phyloP scores from a whole-genome alignment of 495 filamentous ascomycete species.

The Talaromyces borbonicus region DNA sequence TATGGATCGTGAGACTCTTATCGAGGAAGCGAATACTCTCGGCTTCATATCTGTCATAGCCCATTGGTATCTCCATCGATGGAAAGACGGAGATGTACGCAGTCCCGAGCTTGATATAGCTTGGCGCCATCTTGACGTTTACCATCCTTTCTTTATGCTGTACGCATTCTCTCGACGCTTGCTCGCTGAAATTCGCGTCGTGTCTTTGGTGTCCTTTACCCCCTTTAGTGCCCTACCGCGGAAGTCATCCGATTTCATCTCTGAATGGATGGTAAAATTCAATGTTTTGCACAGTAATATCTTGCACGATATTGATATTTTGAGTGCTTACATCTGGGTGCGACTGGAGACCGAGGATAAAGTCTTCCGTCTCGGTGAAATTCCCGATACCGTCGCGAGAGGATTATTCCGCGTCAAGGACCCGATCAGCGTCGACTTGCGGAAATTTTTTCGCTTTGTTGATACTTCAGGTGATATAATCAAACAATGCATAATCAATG shows the following conservation, averaged over 20 bases:
- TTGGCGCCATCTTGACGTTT: constrained; percentile 25
- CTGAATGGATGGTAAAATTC: background rate
- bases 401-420: constrained; percentile 12
- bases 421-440: constrained; percentile 16
- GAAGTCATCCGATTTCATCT: too few relatives aligned
- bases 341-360: constrained; percentile 15
- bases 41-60: background rate
- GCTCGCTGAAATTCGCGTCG: background rate
- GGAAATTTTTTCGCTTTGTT: constrained; percentile 10
- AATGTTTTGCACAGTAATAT: background rate
- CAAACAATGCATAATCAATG: background rate
- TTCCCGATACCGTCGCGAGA: constrained; percentile 11
- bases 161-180: background rate
- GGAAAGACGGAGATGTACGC: background rate
- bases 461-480: background rate
- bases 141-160: constrained; percentile 15
- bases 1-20: background rate
- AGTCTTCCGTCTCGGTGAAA: constrained; percentile 10
- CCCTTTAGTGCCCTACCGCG: too few relatives aligned
- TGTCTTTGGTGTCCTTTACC: too few relatives aligned
- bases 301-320: background rate
- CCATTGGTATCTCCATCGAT: constrained; percentile 5
- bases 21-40: background rate
- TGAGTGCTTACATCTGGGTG: constrained; percentile 17
- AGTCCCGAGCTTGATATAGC: constrained; percentile 12